Conservation (phyloP, 495 filamentous ascomycete species). For the Podospora pseudoanserina region DNA sequence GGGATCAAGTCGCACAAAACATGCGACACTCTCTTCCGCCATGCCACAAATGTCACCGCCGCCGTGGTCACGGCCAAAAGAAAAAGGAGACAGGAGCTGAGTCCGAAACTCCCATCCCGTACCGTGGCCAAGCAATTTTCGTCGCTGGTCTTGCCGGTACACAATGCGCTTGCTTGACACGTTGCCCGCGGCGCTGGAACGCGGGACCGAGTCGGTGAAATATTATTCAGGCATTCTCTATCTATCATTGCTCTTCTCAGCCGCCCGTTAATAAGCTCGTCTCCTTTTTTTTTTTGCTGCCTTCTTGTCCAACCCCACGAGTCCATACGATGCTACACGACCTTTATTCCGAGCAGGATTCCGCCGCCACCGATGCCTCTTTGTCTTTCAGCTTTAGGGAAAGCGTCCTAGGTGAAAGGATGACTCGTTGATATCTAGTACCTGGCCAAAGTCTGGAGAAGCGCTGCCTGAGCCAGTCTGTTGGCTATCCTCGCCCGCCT, state of each 20-base stretch:
- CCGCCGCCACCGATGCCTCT: background rate
- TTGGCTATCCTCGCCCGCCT: background rate
- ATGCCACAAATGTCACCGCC: constrained; percentile 13
- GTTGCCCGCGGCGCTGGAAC: constrained; percentile 4
- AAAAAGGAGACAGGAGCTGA: constrained; percentile 7
- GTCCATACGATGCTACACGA: constrained; percentile 4
- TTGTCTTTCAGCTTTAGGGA: background rate
- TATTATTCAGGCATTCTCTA: background rate
- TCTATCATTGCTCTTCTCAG: constrained; percentile 3
- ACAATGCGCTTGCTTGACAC: background rate
- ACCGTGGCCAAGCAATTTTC: constrained; percentile 15
- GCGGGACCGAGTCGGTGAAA: constrained; percentile 15
- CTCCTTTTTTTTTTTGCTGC: background rate
- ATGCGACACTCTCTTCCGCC: constrained; percentile 14
- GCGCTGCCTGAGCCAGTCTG: background rate
- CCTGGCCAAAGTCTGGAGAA: background rate
- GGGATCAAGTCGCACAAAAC: constrained; percentile 8
- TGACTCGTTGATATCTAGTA: background rate
- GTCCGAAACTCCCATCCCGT: constrained; percentile 5
- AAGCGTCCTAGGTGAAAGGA: background rate
- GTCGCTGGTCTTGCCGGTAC: background rate
- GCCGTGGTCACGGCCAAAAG: constrained; percentile 8
- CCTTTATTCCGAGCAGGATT: constrained; percentile 2
- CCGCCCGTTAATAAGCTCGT: constrained; percentile 1
- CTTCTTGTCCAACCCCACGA: background rate